Evolutionary conservation across 2,329 filamentous ascomycete genomes (phyloP).

Genomic region (Curvularia lunata): DNA sequence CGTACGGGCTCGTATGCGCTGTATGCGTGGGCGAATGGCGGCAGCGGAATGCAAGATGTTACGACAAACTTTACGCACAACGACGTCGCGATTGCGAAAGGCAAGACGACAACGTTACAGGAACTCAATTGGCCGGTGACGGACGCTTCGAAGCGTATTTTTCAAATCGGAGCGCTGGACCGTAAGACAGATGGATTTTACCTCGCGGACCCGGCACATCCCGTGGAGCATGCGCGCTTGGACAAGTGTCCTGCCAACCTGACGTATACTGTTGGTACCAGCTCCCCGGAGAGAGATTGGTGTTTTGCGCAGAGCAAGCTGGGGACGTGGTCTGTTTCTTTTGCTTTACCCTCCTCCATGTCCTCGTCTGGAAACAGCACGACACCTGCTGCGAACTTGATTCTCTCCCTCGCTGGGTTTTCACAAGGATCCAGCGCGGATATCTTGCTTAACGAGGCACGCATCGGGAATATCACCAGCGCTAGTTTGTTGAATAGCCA

Average conservation of each 20-base stretch:
- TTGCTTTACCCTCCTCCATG: constrained; percentile 28
- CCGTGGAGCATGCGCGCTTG: constrained; percentile 55
- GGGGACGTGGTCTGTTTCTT: constrained; percentile 44
- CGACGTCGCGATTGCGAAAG: constrained; percentile 49
- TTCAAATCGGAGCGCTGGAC: constrained; percentile 59
- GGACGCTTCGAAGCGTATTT: constrained; percentile 50
- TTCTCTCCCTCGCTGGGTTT: constrained; percentile 56
- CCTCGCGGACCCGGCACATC: constrained; percentile 48
- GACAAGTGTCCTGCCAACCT: constrained; percentile 55
- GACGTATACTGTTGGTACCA: constrained; percentile 53
- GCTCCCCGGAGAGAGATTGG: constrained; percentile 51
- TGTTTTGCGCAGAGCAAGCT: constrained; percentile 56
- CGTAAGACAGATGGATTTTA: constrained; percentile 55
- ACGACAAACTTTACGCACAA: constrained; percentile 54
- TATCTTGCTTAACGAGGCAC: constrained; percentile 52
- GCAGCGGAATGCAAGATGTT: constrained; percentile 52
- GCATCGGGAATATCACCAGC: constrained; percentile 52
- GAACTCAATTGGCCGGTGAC: constrained; percentile 52
- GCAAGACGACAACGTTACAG: constrained; percentile 34
- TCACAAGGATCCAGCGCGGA: constrained; percentile 51
- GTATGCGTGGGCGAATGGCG: constrained; percentile 59
- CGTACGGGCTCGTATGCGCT: constrained; percentile 56
- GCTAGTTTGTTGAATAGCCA: constrained; percentile 52
- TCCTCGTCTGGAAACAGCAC: constrained; percentile 21
- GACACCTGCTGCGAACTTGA: constrained; percentile 45